Evolutionary conservation across 2,329 filamentous ascomycete species (phyloP).

Genomic region (Stachybotrys echinatus): DNA sequence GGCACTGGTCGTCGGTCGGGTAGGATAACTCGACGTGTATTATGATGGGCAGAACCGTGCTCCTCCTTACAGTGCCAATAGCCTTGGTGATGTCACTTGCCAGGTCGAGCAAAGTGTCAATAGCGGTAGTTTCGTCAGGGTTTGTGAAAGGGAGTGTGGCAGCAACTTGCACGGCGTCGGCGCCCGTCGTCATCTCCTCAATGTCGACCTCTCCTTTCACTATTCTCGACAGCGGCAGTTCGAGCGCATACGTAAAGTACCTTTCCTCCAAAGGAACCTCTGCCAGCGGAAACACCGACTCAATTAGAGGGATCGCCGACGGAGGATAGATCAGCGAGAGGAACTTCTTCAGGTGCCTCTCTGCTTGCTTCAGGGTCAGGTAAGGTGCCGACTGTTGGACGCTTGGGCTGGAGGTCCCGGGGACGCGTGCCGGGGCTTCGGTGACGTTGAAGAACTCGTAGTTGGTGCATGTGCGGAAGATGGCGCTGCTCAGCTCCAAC

Average conservation of each 20-base stretch:
- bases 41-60: conserved; percentile 55
- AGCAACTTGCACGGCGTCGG: conserved; percentile 61
- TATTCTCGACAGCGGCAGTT: conserved; percentile 54
- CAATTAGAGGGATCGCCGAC: conserved; percentile 50
- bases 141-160: conserved; percentile 34
- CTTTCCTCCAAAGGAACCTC: conserved; percentile 54
- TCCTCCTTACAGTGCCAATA: conserved; percentile 56
- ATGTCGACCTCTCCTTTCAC: conserved; percentile 50
- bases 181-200: conserved; percentile 60
- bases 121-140: conserved; percentile 9
- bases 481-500: conserved; percentile 48
- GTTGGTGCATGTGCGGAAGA: conserved; percentile 64
- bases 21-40: conserved; percentile 40
- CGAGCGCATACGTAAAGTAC: conserved; percentile 62
- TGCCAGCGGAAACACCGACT: conserved; percentile 61
- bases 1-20: conserved; percentile 11
- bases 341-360: conserved; percentile 66
- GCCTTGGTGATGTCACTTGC: conserved; percentile 50
- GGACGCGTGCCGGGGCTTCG: conserved; percentile 37
- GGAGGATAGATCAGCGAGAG: conserved; percentile 54
- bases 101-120: conserved; percentile 19
- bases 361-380: conserved; percentile 61
- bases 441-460: conserved; percentile 74
- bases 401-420: conserved; percentile 2
- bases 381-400: conserved; percentile 44